Conservation (phyloP, 2,329 filamentous ascomycete species). For the Aureobasidium sp. region DNA sequence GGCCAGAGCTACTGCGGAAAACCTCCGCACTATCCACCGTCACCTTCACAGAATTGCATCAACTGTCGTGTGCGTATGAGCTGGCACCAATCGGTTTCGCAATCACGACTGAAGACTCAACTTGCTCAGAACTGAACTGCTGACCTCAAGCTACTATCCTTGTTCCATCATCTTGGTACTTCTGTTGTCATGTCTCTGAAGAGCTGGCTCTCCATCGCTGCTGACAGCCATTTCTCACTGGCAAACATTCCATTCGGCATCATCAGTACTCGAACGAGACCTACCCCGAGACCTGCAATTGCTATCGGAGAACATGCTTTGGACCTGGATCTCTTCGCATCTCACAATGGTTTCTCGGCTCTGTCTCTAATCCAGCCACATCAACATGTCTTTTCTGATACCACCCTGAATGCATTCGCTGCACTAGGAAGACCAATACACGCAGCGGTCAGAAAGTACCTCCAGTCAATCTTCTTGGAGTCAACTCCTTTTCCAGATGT, state of each 20-base stretch:
- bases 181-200: conserved; percentile 27
- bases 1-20: neutral
- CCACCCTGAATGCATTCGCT: conserved; percentile 67
- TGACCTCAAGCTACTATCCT: neutral
- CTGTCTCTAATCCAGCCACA: conserved; percentile 53
- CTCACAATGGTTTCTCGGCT: conserved; percentile 52
- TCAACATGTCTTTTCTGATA: conserved; percentile 54
- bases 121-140: neutral
- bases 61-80: neutral
- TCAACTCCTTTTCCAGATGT: conserved; percentile 54
- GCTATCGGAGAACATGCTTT: conserved; percentile 68
- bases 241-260: conserved; percentile 80
- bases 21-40: neutral
- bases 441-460: conserved; percentile 58
- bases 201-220: conserved; percentile 56
- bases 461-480: conserved; percentile 59
- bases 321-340: conserved; percentile 58
- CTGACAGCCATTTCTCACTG: conserved; percentile 62
- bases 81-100: neutral
- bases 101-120: neutral
- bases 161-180: neutral
- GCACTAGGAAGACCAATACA: conserved; percentile 62
- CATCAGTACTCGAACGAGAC: conserved; percentile 56
- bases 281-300: conserved; percentile 56
- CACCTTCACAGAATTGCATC: neutral